A percentile compares a stretch with the other conserved stretches of the same genome.
Conservation (phyloP, 768 basidiomycete species). For the Strobilomyces confusus region DNA sequence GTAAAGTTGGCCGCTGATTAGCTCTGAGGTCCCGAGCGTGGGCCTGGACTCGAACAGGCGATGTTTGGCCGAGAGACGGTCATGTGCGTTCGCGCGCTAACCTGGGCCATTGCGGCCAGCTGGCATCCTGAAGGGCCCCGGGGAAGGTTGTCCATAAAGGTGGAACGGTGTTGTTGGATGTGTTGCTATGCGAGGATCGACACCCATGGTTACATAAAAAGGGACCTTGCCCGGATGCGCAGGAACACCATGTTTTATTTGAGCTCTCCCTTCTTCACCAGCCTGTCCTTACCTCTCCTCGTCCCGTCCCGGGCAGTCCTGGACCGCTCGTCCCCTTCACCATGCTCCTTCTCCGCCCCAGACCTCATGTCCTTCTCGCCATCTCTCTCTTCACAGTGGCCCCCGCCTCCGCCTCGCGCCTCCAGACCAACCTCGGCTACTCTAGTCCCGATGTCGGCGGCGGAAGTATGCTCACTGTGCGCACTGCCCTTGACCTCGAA, state of each 20-base stretch:
- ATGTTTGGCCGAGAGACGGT: conserved; percentile 1
- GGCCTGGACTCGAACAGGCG: background rate
- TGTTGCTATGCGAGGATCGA: too few species aligned
- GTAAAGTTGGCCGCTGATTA: background rate
- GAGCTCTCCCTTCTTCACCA: conserved; percentile 1
- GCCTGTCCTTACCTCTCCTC: conserved; percentile 1
- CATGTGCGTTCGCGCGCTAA: background rate
- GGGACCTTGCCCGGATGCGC: too few species aligned
- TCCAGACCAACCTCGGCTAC: conserved; percentile 44
- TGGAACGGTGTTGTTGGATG: too few species aligned
- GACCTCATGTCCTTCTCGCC: background rate
- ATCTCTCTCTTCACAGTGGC: too few species aligned
- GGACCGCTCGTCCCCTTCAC: background rate
- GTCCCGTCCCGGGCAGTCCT: background rate
- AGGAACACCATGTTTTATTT: background rate
- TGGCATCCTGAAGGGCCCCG: background rate
- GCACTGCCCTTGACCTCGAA: conserved; percentile 20
- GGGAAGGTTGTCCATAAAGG: too few species aligned
- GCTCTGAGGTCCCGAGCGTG: background rate
- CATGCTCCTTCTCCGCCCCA: conserved; percentile 2
- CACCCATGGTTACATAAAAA: too few species aligned
- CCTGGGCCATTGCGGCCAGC: background rate
- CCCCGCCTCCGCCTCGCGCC: conserved; percentile 8
- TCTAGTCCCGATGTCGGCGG: conserved; percentile 52
- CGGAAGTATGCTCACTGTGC: conserved; percentile 70